Evolutionary conservation across 2,329 filamentous ascomycete genomes (phyloP).

Genomic region (Alternaria tenuissima): DNA sequence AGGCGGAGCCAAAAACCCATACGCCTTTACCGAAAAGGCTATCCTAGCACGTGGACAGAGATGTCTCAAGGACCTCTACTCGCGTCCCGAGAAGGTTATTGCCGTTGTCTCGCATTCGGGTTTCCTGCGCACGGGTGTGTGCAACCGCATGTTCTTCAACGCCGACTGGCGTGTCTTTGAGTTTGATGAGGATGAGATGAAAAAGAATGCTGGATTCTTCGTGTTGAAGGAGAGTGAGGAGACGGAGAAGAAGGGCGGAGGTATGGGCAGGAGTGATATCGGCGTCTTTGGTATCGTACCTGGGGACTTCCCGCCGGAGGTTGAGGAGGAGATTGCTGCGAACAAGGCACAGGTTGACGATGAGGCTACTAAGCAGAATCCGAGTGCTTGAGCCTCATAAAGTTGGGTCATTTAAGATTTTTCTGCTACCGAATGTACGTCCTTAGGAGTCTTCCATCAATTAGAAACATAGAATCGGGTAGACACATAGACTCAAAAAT

Average conservation of each 20-base stretch:
- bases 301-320: conserved; percentile 41
- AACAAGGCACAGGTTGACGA: conserved; percentile 17
- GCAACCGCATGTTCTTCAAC: conserved; percentile 62
- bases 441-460: background rate
- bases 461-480: background rate
- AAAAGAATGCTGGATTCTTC: conserved; percentile 50
- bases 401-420: background rate
- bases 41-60: conserved; percentile 65
- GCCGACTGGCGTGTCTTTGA: conserved; percentile 72
- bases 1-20: conserved; percentile 48
- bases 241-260: conserved; percentile 57
- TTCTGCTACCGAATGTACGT: background rate
- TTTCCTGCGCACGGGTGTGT: conserved; percentile 67
- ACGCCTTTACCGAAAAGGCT: conserved; percentile 62
- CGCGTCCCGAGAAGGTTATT: conserved; percentile 67
- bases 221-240: conserved; percentile 58
- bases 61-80: conserved; percentile 60
- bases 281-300: conserved; percentile 38
- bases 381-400: conserved; percentile 4
- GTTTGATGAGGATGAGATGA: conserved; percentile 59
- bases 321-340: conserved; percentile 15
- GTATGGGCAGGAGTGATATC: conserved; percentile 60
- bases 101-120: conserved; percentile 72
- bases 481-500: background rate
- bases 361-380: conserved; percentile 30